Base-by-base conservation (phyloP, 1,284 basidiomycete genomes). In the Polyporus tsugae region DNA sequence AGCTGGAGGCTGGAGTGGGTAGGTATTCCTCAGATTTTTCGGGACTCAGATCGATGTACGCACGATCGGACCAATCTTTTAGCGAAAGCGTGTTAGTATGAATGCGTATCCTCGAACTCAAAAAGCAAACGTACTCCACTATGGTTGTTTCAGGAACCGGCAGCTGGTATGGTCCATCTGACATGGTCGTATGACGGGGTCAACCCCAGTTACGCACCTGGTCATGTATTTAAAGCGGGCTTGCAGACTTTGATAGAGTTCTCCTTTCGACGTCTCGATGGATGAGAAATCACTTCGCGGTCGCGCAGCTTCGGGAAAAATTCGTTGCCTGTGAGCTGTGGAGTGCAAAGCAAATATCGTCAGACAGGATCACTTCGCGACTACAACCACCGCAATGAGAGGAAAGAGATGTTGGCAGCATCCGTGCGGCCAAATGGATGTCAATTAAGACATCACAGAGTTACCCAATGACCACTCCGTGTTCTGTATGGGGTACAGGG, bases 61-160 rank as follows among this genome's bases (percentile, higher is more conserved):
- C 38, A 63, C 62, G 22, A 63, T 53, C 36, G 62, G 62, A n/a
- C 53, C 63, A 33, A 58, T 64, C n/a, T 55, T 64, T 29, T 9
- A 44, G 49, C 35, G 19, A 58, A 35, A 33, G 42, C 38, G 55
- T 10, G 55, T 44, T 29, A 46, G 63, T 6, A 15, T 19, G 55
- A n/a, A 25, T 22, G 25, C 15, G 19, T 36, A 19, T 11, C 9
- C 11, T 44, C 15, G 22, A 36, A 41, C 29, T 2, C 22, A 6
- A 33, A 33, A 19, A 9, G 17, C 15, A 17, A 17, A 64, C 63
- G 17, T 38, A 64, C 63, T 58, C 39, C 13, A 60, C 36, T 42
- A 64, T 22, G 10, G 57, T 60, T 7, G 41, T 22, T 35, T 49
- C 29, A 44, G 55, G 42, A 4, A 64, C 63, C 25, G 63, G 57